Evolutionary conservation across 257 asterid species (phyloP).

Genomic region (Nicotiana benthamiana): DNA sequence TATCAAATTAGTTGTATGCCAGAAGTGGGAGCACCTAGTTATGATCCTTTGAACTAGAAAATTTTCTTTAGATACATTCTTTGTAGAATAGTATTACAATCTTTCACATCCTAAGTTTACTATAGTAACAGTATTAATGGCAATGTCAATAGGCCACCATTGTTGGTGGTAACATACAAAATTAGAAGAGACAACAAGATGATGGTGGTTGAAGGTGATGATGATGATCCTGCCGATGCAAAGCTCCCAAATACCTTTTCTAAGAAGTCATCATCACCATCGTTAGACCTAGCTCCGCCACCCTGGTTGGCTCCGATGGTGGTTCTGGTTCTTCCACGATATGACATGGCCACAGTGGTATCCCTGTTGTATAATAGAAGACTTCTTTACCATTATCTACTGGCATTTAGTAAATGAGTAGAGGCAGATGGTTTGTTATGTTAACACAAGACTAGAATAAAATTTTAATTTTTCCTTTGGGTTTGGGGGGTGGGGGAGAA

Average conservation of each 20-base stretch:
- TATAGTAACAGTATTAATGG: constrained; percentile 18
- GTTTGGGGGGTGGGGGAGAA: too few species aligned
- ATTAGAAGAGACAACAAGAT: constrained; percentile 39
- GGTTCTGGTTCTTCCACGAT: constrained; percentile 43
- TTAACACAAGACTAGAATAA: background rate
- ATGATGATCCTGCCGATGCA: constrained; percentile 33
- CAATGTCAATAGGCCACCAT: constrained; percentile 29
- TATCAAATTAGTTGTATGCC: background rate
- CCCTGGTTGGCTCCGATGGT: constrained; percentile 23
- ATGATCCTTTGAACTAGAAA: background rate
- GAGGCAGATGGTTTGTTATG: background rate
- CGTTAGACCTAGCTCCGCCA: constrained; percentile 30
- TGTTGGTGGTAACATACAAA: constrained; percentile 35
- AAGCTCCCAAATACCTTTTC: constrained; percentile 63
- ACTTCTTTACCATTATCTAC: background rate
- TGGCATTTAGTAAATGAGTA: background rate
- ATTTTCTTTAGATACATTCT: constrained; percentile 9
- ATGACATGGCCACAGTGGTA: constrained; percentile 41
- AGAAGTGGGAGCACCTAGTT: constrained; percentile 7
- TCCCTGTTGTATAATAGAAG: constrained; percentile 32
- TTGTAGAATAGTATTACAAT: background rate
- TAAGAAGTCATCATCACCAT: constrained; percentile 29
- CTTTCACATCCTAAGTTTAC: background rate
- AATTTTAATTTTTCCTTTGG: background rate
- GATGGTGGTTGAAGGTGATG: constrained; percentile 26